Evolutionary conservation across 371 early-diverging fungal species (phyloP).

Genomic region (Ordospora pajunii): DNA sequence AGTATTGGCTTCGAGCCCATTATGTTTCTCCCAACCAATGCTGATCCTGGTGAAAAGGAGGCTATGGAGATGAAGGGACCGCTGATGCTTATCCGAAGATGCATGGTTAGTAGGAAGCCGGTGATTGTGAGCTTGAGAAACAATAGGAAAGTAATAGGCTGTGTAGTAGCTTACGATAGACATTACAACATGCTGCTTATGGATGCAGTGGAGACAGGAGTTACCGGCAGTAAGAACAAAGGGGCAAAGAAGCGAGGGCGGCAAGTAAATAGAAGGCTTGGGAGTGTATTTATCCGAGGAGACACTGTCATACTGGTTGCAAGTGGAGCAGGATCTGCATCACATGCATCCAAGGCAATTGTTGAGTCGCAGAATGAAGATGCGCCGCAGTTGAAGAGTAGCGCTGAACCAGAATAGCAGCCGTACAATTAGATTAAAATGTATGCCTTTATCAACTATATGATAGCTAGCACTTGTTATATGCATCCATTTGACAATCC

Average conservation of each 20-base stretch:
- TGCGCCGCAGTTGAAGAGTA: neutral
- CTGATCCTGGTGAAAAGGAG: neutral
- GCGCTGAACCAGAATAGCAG: neutral
- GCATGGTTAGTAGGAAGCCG: neutral
- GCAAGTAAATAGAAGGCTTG: constrained; percentile 6
- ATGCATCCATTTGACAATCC: neutral
- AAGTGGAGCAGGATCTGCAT: neutral
- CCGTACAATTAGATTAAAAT: neutral
- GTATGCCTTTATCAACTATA: neutral
- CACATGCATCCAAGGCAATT: too few relatives aligned
- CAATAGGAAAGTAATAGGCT: constrained; percentile 25
- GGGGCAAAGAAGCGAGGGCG: constrained; percentile 31
- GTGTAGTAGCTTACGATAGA: constrained; percentile 34
- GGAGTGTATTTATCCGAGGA: constrained; percentile 45
- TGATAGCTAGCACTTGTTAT: neutral
- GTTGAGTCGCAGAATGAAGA: neutral
- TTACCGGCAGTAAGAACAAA: constrained; percentile 13
- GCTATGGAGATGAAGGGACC: constrained; percentile 8
- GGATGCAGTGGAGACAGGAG: constrained; percentile 25
- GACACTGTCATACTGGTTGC: constrained; percentile 40
- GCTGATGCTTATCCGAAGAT: neutral
- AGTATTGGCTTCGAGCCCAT: neutral
- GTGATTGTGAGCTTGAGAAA: constrained; percentile 23
- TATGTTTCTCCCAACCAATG: constrained; percentile 11
- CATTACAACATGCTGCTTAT: constrained; percentile 49